Evolutionary conservation across 805 yeast species (phyloP).

Genomic region (Starmerella stellata): DNA sequence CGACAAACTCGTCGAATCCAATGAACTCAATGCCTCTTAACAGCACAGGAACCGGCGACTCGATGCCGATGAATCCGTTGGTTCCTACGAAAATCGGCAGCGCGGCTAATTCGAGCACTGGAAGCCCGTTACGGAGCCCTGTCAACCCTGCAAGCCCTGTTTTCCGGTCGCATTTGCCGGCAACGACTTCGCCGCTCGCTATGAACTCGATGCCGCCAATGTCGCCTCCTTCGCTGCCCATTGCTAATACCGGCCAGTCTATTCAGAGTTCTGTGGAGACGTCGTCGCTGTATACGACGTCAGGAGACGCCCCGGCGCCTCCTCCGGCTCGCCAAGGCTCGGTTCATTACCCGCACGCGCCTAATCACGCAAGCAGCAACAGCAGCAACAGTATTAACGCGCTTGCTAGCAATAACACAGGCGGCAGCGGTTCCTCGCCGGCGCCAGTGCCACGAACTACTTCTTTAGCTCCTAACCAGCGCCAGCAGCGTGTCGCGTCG

Average conservation of each 20-base stretch:
- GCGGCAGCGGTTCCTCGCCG: background rate
- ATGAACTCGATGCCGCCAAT: background rate
- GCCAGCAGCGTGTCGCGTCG: constrained; percentile 8
- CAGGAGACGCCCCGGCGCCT: constrained; percentile 8
- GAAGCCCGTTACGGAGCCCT: no score
- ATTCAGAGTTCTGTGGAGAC: background rate
- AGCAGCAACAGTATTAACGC: background rate
- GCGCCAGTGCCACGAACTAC: background rate
- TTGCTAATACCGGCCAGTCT: background rate
- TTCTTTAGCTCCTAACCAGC: background rate
- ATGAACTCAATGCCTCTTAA: background rate
- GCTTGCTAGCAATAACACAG: no score
- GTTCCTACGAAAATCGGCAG: background rate
- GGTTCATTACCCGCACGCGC: no score
- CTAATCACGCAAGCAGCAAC: no score
- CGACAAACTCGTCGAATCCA: background rate
- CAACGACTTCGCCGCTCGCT: background rate
- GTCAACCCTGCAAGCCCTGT: background rate
- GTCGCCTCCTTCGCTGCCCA: no score
- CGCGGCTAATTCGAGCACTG: no score
- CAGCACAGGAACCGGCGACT: background rate
- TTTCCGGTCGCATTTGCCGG: background rate
- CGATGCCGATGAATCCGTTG: background rate
- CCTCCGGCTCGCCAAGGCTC: constrained; percentile 12
- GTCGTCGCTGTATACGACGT: no score